These are phyloP conservation scores for Cercospora zeae-maydis DNA, from an alignment of 2,329 filamentous ascomycete species.

Conservation along the genomic window DNA sequence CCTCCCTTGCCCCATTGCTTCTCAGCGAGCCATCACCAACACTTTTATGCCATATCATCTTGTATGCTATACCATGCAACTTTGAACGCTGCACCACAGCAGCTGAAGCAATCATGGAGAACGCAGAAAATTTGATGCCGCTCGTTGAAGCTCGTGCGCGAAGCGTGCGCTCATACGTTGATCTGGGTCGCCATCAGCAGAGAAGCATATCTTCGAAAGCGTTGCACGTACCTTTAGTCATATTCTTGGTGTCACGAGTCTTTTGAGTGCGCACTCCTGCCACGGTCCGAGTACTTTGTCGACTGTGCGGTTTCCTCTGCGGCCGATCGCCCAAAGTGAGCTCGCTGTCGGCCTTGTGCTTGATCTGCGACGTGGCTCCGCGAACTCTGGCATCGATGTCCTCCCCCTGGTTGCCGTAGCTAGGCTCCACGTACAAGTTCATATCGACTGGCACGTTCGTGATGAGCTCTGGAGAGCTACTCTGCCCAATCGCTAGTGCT, in stretches of 20 bases:
- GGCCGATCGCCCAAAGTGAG: not conserved
- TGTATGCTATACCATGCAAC: not conserved
- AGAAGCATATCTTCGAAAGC: not conserved
- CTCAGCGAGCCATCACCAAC: not conserved
- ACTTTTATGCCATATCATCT: not conserved
- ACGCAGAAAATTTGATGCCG: not conserved
- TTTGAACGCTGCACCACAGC: not conserved
- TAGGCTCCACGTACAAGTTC: conserved; percentile 3
- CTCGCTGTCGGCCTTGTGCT: not conserved
- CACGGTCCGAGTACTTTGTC: conserved; percentile 19
- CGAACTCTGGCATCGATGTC: not conserved
- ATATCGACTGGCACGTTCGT: conserved; percentile 12
- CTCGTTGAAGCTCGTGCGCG: conserved; percentile 24
- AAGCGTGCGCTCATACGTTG: conserved; percentile 28
- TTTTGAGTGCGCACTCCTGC: conserved; percentile 15
- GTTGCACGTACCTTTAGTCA: conserved; percentile 22
- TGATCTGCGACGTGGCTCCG: not conserved
- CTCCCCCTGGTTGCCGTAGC: not conserved
- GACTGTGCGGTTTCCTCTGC: conserved; percentile 22
- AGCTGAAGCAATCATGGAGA: not conserved
- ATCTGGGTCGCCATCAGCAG: conserved; percentile 15
- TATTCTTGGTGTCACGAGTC: conserved; percentile 17
- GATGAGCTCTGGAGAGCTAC: conserved; percentile 29
- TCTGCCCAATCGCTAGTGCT: conserved; percentile 4
- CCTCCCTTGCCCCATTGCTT: not conserved